Evolutionary conservation across 2,329 filamentous ascomycete species (phyloP).

Genomic region (Zymoseptoria pseudotritici): DNA sequence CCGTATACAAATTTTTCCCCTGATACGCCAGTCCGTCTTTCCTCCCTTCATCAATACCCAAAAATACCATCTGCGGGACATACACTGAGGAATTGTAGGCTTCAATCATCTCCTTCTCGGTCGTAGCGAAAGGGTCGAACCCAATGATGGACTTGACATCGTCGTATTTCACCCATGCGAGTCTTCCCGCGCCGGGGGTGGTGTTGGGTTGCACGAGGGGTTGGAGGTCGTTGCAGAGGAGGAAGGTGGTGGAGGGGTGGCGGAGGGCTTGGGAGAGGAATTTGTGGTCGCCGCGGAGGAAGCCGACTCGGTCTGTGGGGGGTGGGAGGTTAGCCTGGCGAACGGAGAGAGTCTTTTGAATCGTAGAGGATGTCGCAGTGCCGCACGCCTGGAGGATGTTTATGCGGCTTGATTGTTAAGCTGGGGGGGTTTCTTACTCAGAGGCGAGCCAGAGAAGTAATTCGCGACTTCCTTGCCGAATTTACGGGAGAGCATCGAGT

Average conservation of each 20-base stretch:
- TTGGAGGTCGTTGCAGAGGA: constrained; percentile 71
- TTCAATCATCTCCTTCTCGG: constrained; percentile 66
- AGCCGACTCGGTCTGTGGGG: constrained; percentile 61
- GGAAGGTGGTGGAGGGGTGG: constrained; percentile 60
- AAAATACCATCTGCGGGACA: constrained; percentile 68
- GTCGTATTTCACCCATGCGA: constrained; percentile 61
- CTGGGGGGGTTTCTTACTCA: constrained; percentile 28
- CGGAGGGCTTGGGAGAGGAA: constrained; percentile 63
- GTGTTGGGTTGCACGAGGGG: constrained; percentile 52
- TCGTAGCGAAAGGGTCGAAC: constrained; percentile 59
- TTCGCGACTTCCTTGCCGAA: constrained; percentile 76
- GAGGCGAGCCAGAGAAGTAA: constrained; percentile 70
- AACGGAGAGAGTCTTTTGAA: too few species aligned
- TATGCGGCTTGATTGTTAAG: too few species aligned
- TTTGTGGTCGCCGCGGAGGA: constrained; percentile 61
- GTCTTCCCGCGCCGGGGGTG: constrained; percentile 31
- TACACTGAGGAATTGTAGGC: constrained; percentile 65
- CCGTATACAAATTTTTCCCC: constrained; percentile 60
- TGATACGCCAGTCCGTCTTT: constrained; percentile 53
- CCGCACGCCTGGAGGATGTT: too few species aligned
- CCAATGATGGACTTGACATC: constrained; percentile 68
- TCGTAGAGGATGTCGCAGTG: too few species aligned
- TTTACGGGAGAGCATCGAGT: constrained; percentile 65
- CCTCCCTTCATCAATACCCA: constrained; percentile 67
- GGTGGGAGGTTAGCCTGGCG: too few species aligned